phyloP scores from a whole-genome alignment of 2,329 filamentous ascomycete species.

The Monosporascus cannonballus region DNA sequence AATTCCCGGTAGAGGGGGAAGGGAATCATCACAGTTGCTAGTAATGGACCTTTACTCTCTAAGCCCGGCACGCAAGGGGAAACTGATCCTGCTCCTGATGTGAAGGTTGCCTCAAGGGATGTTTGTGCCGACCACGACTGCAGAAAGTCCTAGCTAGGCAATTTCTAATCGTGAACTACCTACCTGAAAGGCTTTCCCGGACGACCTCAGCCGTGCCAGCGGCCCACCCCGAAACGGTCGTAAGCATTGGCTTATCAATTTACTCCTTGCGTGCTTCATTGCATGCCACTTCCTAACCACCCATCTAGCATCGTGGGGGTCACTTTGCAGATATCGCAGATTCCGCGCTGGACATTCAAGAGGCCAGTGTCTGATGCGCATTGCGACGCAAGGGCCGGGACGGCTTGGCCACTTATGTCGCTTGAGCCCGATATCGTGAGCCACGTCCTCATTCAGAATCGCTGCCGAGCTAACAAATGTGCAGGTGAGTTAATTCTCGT shows the following conservation, averaged over 20 bases:
- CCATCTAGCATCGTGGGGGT: background rate
- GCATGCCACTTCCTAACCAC: background rate
- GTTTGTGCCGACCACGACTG: too few species aligned
- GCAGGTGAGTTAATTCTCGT: background rate
- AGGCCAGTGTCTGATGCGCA: background rate
- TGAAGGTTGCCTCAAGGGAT: too few species aligned
- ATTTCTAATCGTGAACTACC: too few species aligned
- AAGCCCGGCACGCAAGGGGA: too few species aligned
- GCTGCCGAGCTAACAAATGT: background rate
- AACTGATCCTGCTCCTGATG: too few species aligned
- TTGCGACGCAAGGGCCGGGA: background rate
- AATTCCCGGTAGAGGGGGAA: too few species aligned
- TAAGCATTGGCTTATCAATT: background rate
- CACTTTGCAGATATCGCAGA: background rate
- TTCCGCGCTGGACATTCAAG: background rate
- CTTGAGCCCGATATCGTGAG: background rate
- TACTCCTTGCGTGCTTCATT: background rate
- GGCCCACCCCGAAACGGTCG: background rate
- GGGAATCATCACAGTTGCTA: too few species aligned
- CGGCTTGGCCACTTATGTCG: background rate
- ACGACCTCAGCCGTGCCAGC: too few species aligned
- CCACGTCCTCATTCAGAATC: background rate
- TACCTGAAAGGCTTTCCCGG: too few species aligned
- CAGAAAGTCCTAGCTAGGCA: too few species aligned
- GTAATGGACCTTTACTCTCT: too few species aligned